Evolutionary conservation across 768 basidiomycete species (phyloP).

Genomic region (Lyophyllum decastes): DNA sequence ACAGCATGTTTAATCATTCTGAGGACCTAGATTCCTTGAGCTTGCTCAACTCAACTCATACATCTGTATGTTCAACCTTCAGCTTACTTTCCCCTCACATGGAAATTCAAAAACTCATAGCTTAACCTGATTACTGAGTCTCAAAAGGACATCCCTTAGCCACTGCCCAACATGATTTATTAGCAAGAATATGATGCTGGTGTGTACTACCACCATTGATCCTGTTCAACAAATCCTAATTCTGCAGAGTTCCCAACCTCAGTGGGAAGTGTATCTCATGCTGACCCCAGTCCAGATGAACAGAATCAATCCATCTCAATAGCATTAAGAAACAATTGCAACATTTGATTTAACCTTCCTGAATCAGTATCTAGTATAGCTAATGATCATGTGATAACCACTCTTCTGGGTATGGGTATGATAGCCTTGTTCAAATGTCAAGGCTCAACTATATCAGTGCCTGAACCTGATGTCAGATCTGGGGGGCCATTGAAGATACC

Average conservation of each 20-base stretch:
- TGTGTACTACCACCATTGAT: neutral
- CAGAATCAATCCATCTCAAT: too few relatives aligned
- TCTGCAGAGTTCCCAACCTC: too few relatives aligned
- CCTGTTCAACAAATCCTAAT: neutral
- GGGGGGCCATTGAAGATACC: too few relatives aligned
- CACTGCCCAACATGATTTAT: neutral
- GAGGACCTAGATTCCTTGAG: slow-evolving; percentile 3
- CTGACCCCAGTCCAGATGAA: too few relatives aligned
- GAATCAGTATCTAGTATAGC: neutral
- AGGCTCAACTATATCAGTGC: too few relatives aligned
- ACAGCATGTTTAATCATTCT: too few relatives aligned
- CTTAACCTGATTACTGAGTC: neutral
- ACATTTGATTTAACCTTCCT: neutral
- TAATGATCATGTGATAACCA: slow-evolving; percentile 3
- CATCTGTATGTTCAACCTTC: neutral
- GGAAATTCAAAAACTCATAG: too few relatives aligned
- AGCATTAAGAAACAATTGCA: too few relatives aligned
- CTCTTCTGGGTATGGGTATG: slow-evolving; percentile 2
- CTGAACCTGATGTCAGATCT: too few relatives aligned
- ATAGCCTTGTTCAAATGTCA: too few relatives aligned
- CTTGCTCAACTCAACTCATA: slow-evolving; percentile 8
- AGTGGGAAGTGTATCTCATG: too few relatives aligned
- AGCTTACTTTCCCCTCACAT: neutral
- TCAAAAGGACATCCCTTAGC: neutral
- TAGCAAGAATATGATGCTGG: neutral